These are phyloP conservation scores for Angomonas desouzai DNA, from an alignment of 208 protist species.

Conservation along the genomic window DNA sequence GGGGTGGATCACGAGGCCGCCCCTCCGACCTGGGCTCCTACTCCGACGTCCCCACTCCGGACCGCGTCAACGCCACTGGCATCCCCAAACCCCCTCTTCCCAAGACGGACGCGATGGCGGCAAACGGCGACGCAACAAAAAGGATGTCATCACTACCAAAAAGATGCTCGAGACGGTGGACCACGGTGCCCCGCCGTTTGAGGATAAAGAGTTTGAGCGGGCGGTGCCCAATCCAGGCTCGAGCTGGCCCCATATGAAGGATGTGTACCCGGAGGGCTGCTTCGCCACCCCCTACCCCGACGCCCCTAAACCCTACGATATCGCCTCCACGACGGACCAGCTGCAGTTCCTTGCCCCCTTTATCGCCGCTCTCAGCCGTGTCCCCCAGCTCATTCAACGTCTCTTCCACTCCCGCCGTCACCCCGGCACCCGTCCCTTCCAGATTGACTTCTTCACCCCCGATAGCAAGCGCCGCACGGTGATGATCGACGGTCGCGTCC, in stretches of 20 bases:
- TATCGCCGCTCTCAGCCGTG: slow-evolving; percentile 54
- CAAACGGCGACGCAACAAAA: background rate
- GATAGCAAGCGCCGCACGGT: slow-evolving; percentile 70
- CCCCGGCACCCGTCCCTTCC: slow-evolving; percentile 57
- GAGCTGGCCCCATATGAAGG: slow-evolving; percentile 64
- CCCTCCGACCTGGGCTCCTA: background rate
- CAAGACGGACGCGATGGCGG: background rate
- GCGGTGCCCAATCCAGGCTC: slow-evolving; percentile 35
- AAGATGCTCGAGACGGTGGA: slow-evolving; percentile 45
- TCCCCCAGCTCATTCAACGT: slow-evolving; percentile 60
- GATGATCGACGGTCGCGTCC: slow-evolving; percentile 77
- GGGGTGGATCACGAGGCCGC: background rate
- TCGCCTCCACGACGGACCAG: slow-evolving; percentile 38
- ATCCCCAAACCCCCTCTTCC: background rate
- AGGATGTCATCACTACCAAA: slow-evolving; percentile 31
- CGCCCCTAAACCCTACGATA: slow-evolving; percentile 19
- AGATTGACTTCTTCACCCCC: slow-evolving; percentile 78
- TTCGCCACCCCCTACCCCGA: slow-evolving; percentile 29
- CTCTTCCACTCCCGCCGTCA: slow-evolving; percentile 52
- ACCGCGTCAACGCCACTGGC: slow-evolving; percentile 39
- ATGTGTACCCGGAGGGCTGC: slow-evolving; percentile 68
- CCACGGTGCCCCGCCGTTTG: slow-evolving; percentile 26
- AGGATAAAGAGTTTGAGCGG: slow-evolving; percentile 47
- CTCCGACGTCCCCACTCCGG: slow-evolving; percentile 46
- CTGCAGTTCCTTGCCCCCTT: slow-evolving; percentile 71